These are phyloP conservation scores for Calonectria naviculata DNA, from an alignment of 2,329 filamentous ascomycete genomes.

Conservation along the genomic window DNA sequence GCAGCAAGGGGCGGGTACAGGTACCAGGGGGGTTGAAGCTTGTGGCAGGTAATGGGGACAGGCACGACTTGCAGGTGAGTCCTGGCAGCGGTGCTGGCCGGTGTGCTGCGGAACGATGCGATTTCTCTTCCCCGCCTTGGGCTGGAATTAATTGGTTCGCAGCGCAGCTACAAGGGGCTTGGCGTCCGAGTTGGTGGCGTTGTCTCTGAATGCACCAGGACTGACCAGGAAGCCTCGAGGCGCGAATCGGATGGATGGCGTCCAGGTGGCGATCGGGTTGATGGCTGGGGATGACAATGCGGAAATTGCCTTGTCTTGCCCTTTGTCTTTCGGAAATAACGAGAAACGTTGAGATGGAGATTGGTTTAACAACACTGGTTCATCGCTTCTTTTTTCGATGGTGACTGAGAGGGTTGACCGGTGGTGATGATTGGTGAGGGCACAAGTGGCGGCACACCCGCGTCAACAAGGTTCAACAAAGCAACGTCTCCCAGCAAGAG, in stretches of 20 bases:
- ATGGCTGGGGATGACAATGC: constrained; percentile 18
- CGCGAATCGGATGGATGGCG: background rate
- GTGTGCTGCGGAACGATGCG: constrained; percentile 15
- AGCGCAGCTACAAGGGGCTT: constrained; percentile 30
- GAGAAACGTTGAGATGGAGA: constrained; percentile 2
- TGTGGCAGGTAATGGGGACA: constrained; percentile 9
- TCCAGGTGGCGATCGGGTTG: constrained; percentile 3
- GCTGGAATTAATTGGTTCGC: constrained; percentile 38
- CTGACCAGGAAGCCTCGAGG: constrained; percentile 7
- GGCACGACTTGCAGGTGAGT: constrained; percentile 17
- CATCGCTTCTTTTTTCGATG: constrained; percentile 15
- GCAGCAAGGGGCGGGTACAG: constrained; percentile 3
- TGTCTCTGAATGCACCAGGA: constrained; percentile 18
- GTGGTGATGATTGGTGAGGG: no score
- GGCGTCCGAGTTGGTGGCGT: constrained; percentile 36
- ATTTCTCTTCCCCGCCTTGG: constrained; percentile 27
- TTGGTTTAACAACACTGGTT: constrained; percentile 9
- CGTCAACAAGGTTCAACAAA: background rate
- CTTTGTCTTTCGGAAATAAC: constrained; percentile 11
- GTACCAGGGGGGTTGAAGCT: constrained; percentile 5
- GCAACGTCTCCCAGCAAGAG: background rate
- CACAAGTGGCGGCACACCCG: background rate
- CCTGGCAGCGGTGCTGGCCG: constrained; percentile 32
- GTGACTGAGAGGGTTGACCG: constrained; percentile 1
- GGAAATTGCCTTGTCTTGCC: constrained; percentile 24